Evolutionary conservation across 768 basidiomycete genomes (phyloP).

Genomic region (Mycena galopus): DNA sequence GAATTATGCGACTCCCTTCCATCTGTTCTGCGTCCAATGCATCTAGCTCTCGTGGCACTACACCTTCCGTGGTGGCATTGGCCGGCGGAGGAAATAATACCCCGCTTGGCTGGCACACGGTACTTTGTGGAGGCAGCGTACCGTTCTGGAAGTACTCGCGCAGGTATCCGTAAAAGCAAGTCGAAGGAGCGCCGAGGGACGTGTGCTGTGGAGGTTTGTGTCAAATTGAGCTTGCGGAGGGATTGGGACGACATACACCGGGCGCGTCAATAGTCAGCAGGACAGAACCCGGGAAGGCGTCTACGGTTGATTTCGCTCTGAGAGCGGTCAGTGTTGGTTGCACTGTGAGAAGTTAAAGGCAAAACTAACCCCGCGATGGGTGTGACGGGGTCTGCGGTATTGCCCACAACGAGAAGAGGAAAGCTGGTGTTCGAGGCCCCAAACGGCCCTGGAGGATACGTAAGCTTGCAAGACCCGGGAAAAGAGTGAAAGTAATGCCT

Average conservation of each 20-base stretch:
- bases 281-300: slow-evolving; percentile 34
- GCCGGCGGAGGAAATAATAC: slow-evolving; percentile 7
- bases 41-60: no score
- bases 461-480: slow-evolving; percentile 62
- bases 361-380: slow-evolving; percentile 30
- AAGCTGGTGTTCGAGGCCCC: background rate
- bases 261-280: slow-evolving; percentile 36
- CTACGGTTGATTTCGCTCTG: slow-evolving; percentile 25
- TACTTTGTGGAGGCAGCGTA: slow-evolving; percentile 28
- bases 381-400: slow-evolving; percentile 37
- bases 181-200: slow-evolving; percentile 42
- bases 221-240: background rate
- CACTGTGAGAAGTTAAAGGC: background rate
- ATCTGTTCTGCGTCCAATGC: no score
- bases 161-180: slow-evolving; percentile 40
- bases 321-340: background rate
- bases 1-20: no score
- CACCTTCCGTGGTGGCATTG: no score
- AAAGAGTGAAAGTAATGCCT: slow-evolving; percentile 6
- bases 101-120: slow-evolving; percentile 6
- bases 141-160: slow-evolving; percentile 37
- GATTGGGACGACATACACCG: slow-evolving; percentile 30
- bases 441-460: slow-evolving; percentile 60
- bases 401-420: no score
- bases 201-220: slow-evolving; percentile 36